phyloP scores from a whole-genome alignment of 2,329 filamentous ascomycete genomes.

The Pezicula carpinea region DNA sequence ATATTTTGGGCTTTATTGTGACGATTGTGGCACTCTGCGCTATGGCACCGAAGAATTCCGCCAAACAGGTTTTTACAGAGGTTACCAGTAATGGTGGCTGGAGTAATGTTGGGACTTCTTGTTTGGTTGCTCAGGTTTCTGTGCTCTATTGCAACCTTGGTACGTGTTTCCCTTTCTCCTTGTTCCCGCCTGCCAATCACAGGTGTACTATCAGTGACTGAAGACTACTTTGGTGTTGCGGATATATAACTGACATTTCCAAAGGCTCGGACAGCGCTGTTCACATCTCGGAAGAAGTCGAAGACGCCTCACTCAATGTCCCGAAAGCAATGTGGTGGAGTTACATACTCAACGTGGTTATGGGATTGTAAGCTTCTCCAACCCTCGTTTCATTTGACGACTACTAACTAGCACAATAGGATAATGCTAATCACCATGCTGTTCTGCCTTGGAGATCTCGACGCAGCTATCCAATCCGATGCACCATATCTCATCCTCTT shows the following conservation, averaged over 20 bases:
- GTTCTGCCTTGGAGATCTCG: constrained; percentile 29
- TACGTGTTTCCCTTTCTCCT: constrained; percentile 20
- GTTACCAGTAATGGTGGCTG: constrained; percentile 30
- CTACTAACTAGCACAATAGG: neutral
- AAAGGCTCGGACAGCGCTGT: constrained; percentile 20
- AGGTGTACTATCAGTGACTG: too few species aligned
- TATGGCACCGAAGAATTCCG: constrained; percentile 22
- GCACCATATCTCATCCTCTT: constrained; percentile 31
- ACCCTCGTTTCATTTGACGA: neutral
- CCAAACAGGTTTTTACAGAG: constrained; percentile 25
- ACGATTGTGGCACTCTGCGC: constrained; percentile 35
- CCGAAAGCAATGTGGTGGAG: constrained; percentile 43
- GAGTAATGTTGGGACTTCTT: constrained; percentile 28
- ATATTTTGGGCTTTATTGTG: constrained; percentile 39
- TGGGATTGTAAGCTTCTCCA: constrained; percentile 32
- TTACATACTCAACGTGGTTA: constrained; percentile 40
- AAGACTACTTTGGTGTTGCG: too few species aligned
- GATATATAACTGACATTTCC: neutral
- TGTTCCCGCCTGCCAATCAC: too few species aligned
- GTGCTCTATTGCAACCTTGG: constrained; percentile 24
- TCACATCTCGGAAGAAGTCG: constrained; percentile 45
- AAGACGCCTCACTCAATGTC: constrained; percentile 40
- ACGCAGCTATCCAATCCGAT: constrained; percentile 41
- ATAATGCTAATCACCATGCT: constrained; percentile 30
- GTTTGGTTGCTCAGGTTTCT: constrained; percentile 32